Conservation (phyloP, 495 filamentous ascomycete species). For the Entonaema liquescens region DNA sequence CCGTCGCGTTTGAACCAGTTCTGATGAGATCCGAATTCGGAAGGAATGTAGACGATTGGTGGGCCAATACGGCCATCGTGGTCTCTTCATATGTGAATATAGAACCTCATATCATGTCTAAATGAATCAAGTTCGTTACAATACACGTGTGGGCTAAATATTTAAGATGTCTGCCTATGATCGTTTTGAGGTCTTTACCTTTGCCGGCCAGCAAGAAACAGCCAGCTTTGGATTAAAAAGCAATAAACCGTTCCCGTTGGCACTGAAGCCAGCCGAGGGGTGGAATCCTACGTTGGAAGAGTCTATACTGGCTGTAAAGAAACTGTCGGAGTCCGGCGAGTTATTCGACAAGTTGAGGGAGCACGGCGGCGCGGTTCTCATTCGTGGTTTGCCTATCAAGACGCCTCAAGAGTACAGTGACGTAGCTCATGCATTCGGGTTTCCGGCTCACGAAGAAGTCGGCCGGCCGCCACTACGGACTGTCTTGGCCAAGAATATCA, state of each 20-base stretch:
- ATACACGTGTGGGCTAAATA: neutral
- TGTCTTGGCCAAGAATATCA: conserved; percentile 33
- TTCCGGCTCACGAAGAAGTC: conserved; percentile 38
- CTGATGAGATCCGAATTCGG: too few relatives aligned
- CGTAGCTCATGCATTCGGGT: conserved; percentile 31
- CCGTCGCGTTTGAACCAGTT: too few relatives aligned
- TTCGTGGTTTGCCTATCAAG: conserved; percentile 38
- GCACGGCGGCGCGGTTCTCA: conserved; percentile 37
- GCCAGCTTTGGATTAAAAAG: neutral
- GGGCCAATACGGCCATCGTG: neutral
- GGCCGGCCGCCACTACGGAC: conserved; percentile 37
- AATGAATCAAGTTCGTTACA: neutral
- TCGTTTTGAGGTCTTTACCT: neutral
- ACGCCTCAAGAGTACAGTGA: conserved; percentile 37
- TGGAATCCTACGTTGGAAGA: neutral
- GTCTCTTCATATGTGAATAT: neutral
- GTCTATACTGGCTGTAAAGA: neutral
- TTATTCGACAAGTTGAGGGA: conserved; percentile 17
- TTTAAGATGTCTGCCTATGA: neutral
- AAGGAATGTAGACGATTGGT: too few relatives aligned
- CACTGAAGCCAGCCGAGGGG: neutral
- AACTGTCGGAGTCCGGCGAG: conserved; percentile 2
- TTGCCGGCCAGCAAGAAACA: neutral
- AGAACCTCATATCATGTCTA: neutral
- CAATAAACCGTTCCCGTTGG: neutral